Evolutionary conservation across 768 basidiomycete genomes (phyloP).

Genomic region (Macrocybe gigantea): DNA sequence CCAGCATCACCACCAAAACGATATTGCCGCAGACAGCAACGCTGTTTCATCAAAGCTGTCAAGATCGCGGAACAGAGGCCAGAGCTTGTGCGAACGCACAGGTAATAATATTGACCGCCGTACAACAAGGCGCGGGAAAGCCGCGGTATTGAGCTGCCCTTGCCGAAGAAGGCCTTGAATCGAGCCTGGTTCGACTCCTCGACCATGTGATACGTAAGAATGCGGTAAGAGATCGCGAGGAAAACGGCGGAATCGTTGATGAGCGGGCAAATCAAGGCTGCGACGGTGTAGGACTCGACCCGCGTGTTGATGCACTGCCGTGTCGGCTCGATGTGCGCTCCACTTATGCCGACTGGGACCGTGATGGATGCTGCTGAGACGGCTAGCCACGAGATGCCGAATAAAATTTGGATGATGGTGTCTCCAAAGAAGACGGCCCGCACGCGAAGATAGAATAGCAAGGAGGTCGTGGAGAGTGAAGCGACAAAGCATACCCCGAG

Average conservation of each 20-base stretch:
- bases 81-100: conserved; percentile 15
- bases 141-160: conserved; percentile 18
- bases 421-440: conserved; percentile 17
- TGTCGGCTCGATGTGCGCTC: conserved; percentile 14
- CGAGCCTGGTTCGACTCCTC: conserved; percentile 3
- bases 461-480: conserved; percentile 13
- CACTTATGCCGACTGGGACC: conserved; percentile 16
- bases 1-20: neutral
- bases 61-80: neutral
- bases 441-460: conserved; percentile 24
- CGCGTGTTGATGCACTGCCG: conserved; percentile 16
- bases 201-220: conserved; percentile 7
- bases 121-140: conserved; percentile 18
- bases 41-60: conserved; percentile 1
- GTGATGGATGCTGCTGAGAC: conserved; percentile 19
- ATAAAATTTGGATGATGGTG: conserved; percentile 14
- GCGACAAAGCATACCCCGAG: conserved; percentile 14
- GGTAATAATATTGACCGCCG: conserved; percentile 26
- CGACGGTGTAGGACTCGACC: conserved; percentile 9
- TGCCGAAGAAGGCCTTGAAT: conserved; percentile 4
- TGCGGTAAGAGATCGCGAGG: conserved; percentile 21
- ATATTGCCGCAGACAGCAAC: conserved; percentile 9
- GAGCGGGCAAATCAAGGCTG: conserved; percentile 13
- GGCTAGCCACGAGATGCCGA: conserved; percentile 23
- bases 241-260: conserved; percentile 25